Conservation (phyloP, 768 basidiomycete species). For the Stropharia rugosoannulata region DNA sequence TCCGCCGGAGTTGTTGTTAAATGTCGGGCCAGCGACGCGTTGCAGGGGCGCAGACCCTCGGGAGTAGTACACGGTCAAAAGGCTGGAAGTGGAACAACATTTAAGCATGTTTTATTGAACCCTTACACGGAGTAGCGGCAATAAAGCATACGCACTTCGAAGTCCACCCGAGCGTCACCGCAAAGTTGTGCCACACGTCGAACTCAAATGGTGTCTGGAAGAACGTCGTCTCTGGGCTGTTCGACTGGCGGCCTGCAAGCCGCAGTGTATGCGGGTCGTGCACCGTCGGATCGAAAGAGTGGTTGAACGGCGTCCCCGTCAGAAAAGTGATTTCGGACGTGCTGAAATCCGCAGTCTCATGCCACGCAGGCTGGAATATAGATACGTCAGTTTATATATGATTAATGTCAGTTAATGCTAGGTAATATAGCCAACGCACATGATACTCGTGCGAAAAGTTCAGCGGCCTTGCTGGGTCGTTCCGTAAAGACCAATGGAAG, state of each 20-base stretch:
- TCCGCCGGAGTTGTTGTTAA: slow-evolving; percentile 13
- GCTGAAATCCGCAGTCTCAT: slow-evolving; percentile 16
- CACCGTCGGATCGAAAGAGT: slow-evolving; percentile 11
- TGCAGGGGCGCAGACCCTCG: slow-evolving; percentile 8
- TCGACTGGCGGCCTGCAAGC: slow-evolving; percentile 11
- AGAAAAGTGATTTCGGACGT: slow-evolving; percentile 14
- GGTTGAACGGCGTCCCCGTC: slow-evolving; percentile 12
- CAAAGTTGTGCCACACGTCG: slow-evolving; percentile 18
- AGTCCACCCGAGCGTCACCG: slow-evolving; percentile 11
- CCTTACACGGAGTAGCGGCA: not conserved
- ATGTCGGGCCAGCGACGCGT: slow-evolving; percentile 9
- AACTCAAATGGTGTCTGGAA: slow-evolving; percentile 14
- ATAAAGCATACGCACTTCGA: slow-evolving; percentile 6
- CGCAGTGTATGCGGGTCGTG: slow-evolving; percentile 13
- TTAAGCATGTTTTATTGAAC: not conserved
- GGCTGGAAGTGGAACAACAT: slow-evolving; percentile 4
- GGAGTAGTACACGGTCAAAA: slow-evolving; percentile 14
- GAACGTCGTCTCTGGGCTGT: slow-evolving; percentile 11
- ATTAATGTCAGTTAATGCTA: not conserved
- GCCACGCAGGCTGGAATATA: slow-evolving; percentile 11
- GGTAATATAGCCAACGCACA: not conserved
- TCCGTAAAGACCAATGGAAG: slow-evolving; percentile 14
- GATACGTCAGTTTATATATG: no score
- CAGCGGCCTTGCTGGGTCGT: slow-evolving; percentile 8
- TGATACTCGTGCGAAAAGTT: slow-evolving; percentile 18